Conservation (phyloP, 768 basidiomycete genomes). For the Omphalotus guepiniiformis region DNA sequence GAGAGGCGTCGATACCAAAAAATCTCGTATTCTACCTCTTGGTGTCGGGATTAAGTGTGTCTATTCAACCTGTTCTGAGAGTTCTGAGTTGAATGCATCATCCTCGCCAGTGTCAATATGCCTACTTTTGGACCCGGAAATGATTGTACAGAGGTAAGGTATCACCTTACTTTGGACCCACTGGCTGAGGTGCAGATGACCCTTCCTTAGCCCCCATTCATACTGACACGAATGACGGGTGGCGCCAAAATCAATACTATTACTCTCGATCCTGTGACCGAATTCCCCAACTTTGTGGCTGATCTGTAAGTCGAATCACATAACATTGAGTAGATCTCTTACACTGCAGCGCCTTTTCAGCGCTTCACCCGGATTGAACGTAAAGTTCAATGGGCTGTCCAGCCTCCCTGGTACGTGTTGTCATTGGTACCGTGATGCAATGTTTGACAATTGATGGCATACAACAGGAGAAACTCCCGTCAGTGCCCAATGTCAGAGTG, state of each 20-base stretch:
- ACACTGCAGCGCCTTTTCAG: slow-evolving; percentile 6
- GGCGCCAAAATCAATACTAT: slow-evolving; percentile 21
- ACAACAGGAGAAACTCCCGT: slow-evolving; percentile 18
- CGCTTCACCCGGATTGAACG: slow-evolving; percentile 20
- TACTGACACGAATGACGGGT: slow-evolving; percentile 25
- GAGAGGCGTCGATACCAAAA: slow-evolving; percentile 16
- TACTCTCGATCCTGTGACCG: slow-evolving; percentile 18
- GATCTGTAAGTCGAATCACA: slow-evolving; percentile 19
- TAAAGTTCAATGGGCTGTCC: slow-evolving; percentile 18
- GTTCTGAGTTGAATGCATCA: background rate
- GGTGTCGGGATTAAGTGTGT: slow-evolving; percentile 24
- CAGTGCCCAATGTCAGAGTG: slow-evolving; percentile 20
- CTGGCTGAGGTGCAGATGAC: background rate
- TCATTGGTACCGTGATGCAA: background rate
- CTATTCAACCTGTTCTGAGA: too few relatives aligned
- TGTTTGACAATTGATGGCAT: too few relatives aligned
- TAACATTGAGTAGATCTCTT: background rate
- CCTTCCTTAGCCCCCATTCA: slow-evolving; percentile 23
- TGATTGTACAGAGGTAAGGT: slow-evolving; percentile 4
- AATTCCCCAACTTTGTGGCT: slow-evolving; percentile 18
- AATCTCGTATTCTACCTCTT: slow-evolving; percentile 20
- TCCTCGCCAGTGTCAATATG: background rate
- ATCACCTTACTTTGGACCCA: background rate
- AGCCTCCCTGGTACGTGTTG: slow-evolving; percentile 20
- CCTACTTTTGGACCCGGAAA: slow-evolving; percentile 8